phyloP scores from a whole-genome alignment of 352 stramenopile species.

The Globisporangium paddicum region DNA sequence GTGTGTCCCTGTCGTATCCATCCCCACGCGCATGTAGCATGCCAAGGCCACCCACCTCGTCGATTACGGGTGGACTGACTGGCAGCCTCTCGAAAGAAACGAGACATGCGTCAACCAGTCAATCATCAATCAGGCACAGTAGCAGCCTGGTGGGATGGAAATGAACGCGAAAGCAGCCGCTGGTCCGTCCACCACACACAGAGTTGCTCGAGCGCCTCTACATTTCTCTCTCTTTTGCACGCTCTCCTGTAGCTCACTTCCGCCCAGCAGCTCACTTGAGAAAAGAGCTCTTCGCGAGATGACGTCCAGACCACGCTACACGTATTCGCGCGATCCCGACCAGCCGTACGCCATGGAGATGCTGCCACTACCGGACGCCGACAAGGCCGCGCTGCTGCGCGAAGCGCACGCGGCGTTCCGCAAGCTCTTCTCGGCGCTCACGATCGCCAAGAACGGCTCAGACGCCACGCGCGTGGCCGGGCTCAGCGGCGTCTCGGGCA shows the following conservation, averaged over 20 bases:
- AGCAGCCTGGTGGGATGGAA: no score
- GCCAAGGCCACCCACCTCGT: no score
- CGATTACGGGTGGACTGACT: no score
- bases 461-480: conserved; percentile 28
- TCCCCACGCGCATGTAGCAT: no score
- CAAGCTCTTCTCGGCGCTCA: conserved; percentile 37
- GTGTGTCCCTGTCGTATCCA: no score
- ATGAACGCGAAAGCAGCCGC: no score
- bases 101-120: no score
- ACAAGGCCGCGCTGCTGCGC: conserved; percentile 23
- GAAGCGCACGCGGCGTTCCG: conserved; percentile 28
- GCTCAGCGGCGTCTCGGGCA: conserved; percentile 18
- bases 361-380: conserved; percentile 26
- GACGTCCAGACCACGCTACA: conserved; percentile 21
- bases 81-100: no score
- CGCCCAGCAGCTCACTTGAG: neutral
- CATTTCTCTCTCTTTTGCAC: neutral
- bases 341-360: conserved; percentile 49
- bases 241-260: neutral
- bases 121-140: no score
- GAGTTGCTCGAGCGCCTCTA: neutral
- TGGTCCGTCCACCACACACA: no score
- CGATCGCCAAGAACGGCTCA: conserved; percentile 21
- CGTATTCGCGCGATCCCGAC: conserved; percentile 40
- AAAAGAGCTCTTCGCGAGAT: neutral